Evolutionary conservation across 768 basidiomycete species (phyloP), one percentile per base, ranked within the genome.

Genomic region (Rhizopogon vesiculosus): DNA sequence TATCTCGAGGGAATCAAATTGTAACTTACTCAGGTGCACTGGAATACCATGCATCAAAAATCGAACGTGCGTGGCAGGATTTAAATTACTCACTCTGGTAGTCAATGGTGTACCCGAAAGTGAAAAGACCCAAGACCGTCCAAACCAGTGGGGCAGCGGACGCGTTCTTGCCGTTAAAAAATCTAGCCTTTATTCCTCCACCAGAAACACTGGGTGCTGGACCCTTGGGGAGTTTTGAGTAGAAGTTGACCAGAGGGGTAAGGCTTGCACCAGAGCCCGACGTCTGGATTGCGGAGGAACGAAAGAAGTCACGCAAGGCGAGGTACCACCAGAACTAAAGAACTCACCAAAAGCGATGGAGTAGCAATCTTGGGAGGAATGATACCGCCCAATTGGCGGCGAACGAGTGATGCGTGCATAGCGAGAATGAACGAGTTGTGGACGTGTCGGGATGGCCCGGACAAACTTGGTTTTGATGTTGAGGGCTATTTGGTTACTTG

Each of bases 341-440:
- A 9, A 55, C 63, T 64, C 72, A 96, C 93, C 56, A 97, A 86
- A 62, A 91, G 86, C 51, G 84, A 81, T 1, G 94, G 93, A 9
- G 93, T 91, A 54, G 95, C 94, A 67, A 98, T 88, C 78, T 98
- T 98, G 50, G 95, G 95, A 41, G 95, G 95, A 63, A 97, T 84
- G 56, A 97, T 81, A 53, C 86, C 84, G 58, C 82, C 83, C 62
- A 98, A 86, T 69, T 89, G 84, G 67, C 91, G 89, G 70, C 91
- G 87, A 72, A 86, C 78, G 74, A 91, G 84, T 53, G 93, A 83
- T 61, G 90, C 80, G 76, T 87, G 83, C 93, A 94, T 94, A 66
- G 64, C 77, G 64, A 59, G 57, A 61, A 63, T 33, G 53, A 22
- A 9, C 19, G 10, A n/a, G 25, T 40, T 45, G 42, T 29, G 54